Evolutionary conservation across 1,139 yeast genomes (phyloP).

Genomic region (Protomyces lactucae-debilis): DNA sequence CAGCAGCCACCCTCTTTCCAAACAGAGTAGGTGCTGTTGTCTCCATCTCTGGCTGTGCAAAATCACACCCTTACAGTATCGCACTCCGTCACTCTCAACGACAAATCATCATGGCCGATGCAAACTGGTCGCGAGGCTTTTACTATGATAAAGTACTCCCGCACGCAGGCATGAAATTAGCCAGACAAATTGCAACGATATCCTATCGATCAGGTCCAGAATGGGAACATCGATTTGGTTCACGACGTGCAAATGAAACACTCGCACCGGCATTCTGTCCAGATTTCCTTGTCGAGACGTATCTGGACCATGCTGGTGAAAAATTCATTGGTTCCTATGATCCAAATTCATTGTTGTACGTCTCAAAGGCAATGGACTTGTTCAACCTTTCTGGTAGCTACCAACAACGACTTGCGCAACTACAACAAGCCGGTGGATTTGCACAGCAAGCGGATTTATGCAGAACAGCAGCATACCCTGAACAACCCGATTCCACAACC

Average conservation of each 20-base stretch:
- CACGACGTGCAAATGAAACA: conserved; percentile 77
- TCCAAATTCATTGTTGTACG: conserved; percentile 79
- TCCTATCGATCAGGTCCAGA: conserved; percentile 95
- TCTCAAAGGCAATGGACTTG: conserved; percentile 90
- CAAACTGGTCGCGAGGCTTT: conserved; percentile 88
- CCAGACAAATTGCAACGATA: conserved; percentile 89
- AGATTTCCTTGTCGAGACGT: conserved; percentile 85
- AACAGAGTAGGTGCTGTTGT: conserved; percentile 62
- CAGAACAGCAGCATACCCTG: conserved; percentile 48
- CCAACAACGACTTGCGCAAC: conserved; percentile 12
- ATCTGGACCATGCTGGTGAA: conserved; percentile 90
- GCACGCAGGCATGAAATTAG: conserved; percentile 89
- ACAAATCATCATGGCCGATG: conserved; percentile 90
- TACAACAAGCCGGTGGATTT: neutral
- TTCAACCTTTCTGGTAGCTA: conserved; percentile 54
- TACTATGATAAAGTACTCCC: conserved; percentile 79
- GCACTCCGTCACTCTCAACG: conserved; percentile 92
- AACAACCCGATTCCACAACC: conserved; percentile 33
- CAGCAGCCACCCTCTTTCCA: conserved; percentile 63
- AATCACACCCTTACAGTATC: conserved; percentile 89
- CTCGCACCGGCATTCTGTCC: conserved; percentile 85
- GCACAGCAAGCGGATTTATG: conserved; percentile 8
- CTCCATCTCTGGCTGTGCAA: conserved; percentile 82
- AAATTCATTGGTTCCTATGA: conserved; percentile 88
- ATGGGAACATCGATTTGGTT: conserved; percentile 90